Evolutionary conservation across 371 early-diverging fungal species (phyloP), one percentile per base, ranked within the genome.

Genomic region (Mortierella sp.): DNA sequence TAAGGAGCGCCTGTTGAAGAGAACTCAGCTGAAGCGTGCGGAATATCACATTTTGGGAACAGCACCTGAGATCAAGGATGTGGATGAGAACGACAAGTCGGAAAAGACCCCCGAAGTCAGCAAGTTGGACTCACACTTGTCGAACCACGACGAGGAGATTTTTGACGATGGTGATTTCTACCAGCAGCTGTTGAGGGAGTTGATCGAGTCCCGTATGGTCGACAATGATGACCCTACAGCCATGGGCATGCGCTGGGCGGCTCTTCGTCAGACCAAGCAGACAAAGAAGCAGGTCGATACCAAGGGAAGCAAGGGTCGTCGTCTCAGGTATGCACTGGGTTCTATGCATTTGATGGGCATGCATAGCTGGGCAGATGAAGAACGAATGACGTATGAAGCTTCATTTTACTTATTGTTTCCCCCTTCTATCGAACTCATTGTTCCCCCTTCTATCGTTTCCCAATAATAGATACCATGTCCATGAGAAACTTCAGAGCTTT

Each of bases 131-230:
- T 90, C 92, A 50, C 94, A 96, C 79, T 88, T 96, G 75, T 89
- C 93, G 57, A 92, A 95, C 75, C 94, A 95, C 70, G 97, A 97
- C 78, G 87, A 87, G 24, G 97, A 98, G 79, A 94, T 99, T 42
- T 99, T 97, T 91, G 99, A 99, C 82, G 99, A 99, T 80, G 92
- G 94, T 24, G 99, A 99, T 88, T 99, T 97, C 86, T 98, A 99
- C 88, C 96, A 96, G 80, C 96, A 96, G 79, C 92, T 97, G 57
- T 83, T 99, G 79, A 94, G 96, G 73, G 99, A 99, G 89, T 90
- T 98, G 75, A 97, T 99, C 77, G 98, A 99, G 84, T 94, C 94
- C 71, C 93, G 97, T 55, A 97, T 97, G 96, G 93, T 94, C 7
- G 96, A 96, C 80, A 93, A 94, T 34, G 96, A 96, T 82, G 97